phyloP scores from a whole-genome alignment of 2,329 filamentous ascomycete species.

The Clonostachys rosea region DNA sequence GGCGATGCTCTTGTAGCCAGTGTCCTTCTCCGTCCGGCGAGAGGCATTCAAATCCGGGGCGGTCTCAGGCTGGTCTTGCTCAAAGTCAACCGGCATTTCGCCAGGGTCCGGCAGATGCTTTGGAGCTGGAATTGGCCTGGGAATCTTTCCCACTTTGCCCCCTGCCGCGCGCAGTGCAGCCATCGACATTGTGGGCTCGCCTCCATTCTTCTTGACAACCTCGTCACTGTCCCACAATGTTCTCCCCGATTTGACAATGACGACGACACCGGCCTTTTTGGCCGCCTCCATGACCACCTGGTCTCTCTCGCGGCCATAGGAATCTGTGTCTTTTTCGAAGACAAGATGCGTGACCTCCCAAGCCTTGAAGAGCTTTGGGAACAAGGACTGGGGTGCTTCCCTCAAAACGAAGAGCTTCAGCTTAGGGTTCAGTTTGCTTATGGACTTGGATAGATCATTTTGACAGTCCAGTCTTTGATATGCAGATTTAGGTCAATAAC shows the following conservation, averaged over 20 bases:
- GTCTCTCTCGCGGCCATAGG: conserved; percentile 65
- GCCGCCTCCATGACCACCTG: conserved; percentile 53
- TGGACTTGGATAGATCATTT: conserved; percentile 61
- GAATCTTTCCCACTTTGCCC: conserved; percentile 56
- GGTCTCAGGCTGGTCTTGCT: conserved; percentile 45
- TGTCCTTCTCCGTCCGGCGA: conserved; percentile 48
- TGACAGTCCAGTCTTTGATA: conserved; percentile 62
- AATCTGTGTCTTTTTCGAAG: conserved; percentile 75
- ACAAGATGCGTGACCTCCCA: conserved; percentile 75
- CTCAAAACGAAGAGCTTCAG: conserved; percentile 69
- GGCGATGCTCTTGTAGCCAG: conserved; percentile 54
- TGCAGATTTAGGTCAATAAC: neutral
- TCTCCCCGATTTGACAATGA: conserved; percentile 59
- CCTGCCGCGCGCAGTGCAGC: conserved; percentile 60
- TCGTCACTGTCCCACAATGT: conserved; percentile 73
- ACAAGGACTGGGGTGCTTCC: conserved; percentile 65
- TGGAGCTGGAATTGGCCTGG: conserved; percentile 57
- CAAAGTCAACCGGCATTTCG: conserved; percentile 52
- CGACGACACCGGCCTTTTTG: conserved; percentile 59
- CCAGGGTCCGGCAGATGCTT: conserved; percentile 59
- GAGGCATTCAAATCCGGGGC: conserved; percentile 56
- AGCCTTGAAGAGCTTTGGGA: conserved; percentile 67
- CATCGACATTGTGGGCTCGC: conserved; percentile 73
- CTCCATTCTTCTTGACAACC: conserved; percentile 58
- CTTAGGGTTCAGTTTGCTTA: conserved; percentile 64